These are phyloP conservation scores for Fusarium compactum DNA, from an alignment of 2,329 filamentous ascomycete genomes.

Conservation along the genomic window DNA sequence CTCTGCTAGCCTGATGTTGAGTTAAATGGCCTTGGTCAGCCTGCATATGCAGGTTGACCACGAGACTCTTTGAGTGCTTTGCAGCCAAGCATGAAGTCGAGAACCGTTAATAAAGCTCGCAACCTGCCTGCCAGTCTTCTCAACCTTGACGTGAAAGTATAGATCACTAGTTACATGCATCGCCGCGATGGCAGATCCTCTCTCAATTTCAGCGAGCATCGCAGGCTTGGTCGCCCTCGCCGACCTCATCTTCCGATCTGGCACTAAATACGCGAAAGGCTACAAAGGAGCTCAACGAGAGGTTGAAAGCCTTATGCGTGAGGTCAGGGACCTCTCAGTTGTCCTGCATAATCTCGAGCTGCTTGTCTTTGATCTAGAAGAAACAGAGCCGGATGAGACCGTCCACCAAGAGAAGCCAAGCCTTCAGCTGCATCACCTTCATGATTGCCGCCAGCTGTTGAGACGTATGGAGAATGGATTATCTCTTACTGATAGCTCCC, in stretches of 20 bases:
- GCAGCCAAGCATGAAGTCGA: fast-evolving
- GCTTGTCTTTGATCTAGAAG: not conserved
- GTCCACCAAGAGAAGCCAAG: not conserved
- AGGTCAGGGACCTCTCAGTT: not conserved
- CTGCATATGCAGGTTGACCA: not conserved
- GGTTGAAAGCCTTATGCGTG: not conserved
- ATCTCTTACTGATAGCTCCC: not conserved
- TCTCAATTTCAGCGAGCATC: not conserved
- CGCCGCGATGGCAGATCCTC: not conserved
- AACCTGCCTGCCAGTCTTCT: too few species aligned
- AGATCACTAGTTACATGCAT: not conserved
- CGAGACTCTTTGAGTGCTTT: not conserved
- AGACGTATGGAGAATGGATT: not conserved
- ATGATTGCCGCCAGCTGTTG: not conserved
- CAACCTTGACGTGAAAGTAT: fast-evolving
- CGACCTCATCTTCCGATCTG: not conserved
- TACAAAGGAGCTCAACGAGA: not conserved
- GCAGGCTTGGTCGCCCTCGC: not conserved
- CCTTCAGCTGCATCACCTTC: not conserved
- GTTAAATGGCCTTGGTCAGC: not conserved
- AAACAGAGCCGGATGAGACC: not conserved
- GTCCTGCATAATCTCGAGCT: not conserved
- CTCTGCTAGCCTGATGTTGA: not conserved
- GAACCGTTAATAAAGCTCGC: fast-evolving
- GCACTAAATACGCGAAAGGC: not conserved